phyloP scores from a whole-genome alignment of 2,329 filamentous ascomycete species.

The Fusarium sarcochroum region DNA sequence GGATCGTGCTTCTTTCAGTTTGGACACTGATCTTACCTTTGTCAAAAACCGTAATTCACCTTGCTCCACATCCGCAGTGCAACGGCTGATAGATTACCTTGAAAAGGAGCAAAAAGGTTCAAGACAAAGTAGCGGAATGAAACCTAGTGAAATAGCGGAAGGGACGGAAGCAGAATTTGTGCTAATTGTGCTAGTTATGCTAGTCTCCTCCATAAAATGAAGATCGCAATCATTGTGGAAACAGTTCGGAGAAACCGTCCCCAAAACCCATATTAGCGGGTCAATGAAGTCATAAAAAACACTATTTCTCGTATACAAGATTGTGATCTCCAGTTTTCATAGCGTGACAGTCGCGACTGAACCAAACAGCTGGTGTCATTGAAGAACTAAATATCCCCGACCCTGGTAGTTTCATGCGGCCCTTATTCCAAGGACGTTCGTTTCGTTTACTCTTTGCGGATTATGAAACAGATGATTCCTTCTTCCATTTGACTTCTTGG shows the following conservation, averaged over 20 bases:
- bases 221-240: conserved; percentile 17
- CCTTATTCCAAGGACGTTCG: not conserved
- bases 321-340: conserved; percentile 14
- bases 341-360: not conserved
- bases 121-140: not conserved
- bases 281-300: conserved; percentile 11
- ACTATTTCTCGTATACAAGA: conserved; percentile 28
- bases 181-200: not conserved
- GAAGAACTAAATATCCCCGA: not conserved
- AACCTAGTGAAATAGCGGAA: not conserved
- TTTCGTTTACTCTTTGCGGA: conserved; percentile 10
- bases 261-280: not conserved
- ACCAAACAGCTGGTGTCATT: not conserved
- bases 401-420: conserved; percentile 13
- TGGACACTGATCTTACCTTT: too few species aligned
- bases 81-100: too few species aligned
- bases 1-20: too few species aligned
- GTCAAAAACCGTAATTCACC: too few species aligned
- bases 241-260: not conserved
- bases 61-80: too few species aligned
- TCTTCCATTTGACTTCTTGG: conserved; percentile 1
- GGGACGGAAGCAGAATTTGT: not conserved
- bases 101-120: too few species aligned
- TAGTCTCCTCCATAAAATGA: not conserved
- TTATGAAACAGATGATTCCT: conserved; percentile 8